Evolutionary conservation across 2,329 filamentous ascomycete species (phyloP), one percentile per base, ranked within the genome.

Genomic region (Phialemoniopsis sp.): DNA sequence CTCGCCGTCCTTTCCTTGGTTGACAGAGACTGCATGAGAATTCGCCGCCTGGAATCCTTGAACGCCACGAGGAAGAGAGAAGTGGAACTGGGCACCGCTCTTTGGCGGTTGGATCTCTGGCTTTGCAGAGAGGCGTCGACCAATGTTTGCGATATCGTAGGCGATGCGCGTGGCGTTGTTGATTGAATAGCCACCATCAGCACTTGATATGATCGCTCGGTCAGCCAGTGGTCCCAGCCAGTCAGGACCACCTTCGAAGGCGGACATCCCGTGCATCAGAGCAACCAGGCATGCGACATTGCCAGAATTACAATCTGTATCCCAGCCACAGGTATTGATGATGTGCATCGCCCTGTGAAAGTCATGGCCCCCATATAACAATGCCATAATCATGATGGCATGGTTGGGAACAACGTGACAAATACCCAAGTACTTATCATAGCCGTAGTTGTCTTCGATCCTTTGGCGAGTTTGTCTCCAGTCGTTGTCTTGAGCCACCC

Each of bases 261-360:
- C 55, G 2, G 36, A 14, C 3, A 63, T 36, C 4, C 61, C 60
- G 16, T 58, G 50, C 51, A 64, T 63, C 26, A 62, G 49, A 6
- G 54, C 60, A 2, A 63, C 49, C 2, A 64, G 46, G 28, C 61
- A 63, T 2, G 52, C 61, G 9, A 64, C 41, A 32, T 63, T 64
- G 2, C 61, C 61, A 4, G 59, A 58, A 34, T 63, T 64, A 46
- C 59, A 63, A 40, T 63, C 60, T 2, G 61, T 64, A 43, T 63
- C 61, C 59, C 61, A 64, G 38, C 58, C 58, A 33, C 52, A 54
- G 2, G 57, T 62, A 39, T 59, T 60, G 39, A 60, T 46, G 31
- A 62, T 58, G 38, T 61, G 58, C 53, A 62, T 58, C 2, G 58
- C 59, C 31, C 55, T 50, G 18, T 54, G 41, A 31, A 61, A 62